Percentiles rank a stretch among this genome's conserved stretches.
Conservation (phyloP, 768 basidiomycete species). For the Boletus sp. region DNA sequence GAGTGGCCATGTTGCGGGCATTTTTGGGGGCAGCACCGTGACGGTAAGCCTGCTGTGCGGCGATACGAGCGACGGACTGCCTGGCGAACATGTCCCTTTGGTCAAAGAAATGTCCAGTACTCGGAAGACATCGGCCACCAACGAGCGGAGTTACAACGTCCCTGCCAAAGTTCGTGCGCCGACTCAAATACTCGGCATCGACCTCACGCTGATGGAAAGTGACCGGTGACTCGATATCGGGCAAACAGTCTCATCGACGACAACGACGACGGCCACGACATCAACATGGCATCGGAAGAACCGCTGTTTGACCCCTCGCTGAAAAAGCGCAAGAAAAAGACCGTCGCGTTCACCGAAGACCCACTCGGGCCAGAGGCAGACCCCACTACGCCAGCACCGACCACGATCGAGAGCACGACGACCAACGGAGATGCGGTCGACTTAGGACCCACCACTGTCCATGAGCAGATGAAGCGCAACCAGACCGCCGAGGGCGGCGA, state of each 20-base stretch:
- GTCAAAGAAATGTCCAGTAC: neutral
- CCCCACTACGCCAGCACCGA: slow-evolving; percentile 74
- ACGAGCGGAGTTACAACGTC: slow-evolving; percentile 22
- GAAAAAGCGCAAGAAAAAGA: slow-evolving; percentile 86
- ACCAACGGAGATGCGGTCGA: slow-evolving; percentile 70
- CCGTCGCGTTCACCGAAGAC: slow-evolving; percentile 81
- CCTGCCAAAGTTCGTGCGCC: slow-evolving; percentile 21
- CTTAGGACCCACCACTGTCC: slow-evolving; percentile 70
- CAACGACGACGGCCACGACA: slow-evolving; percentile 13
- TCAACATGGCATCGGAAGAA: slow-evolving; percentile 59
- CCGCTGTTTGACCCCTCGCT: slow-evolving; percentile 81
- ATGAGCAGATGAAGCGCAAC: slow-evolving; percentile 64
- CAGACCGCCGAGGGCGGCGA: slow-evolving; percentile 38
- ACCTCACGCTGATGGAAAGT: slow-evolving; percentile 4
- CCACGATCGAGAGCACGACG: slow-evolving; percentile 66
- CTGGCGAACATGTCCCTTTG: slow-evolving; percentile 46
- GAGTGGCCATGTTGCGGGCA: slow-evolving; percentile 92
- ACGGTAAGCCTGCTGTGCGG: slow-evolving; percentile 35
- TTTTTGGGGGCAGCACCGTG: slow-evolving; percentile 40
- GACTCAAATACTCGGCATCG: slow-evolving; percentile 28
- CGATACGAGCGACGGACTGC: slow-evolving; percentile 44
- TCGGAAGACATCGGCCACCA: slow-evolving; percentile 40
- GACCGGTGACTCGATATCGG: slow-evolving; percentile 11
- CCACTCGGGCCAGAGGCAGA: slow-evolving; percentile 79
- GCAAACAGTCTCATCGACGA: slow-evolving; percentile 15